These are phyloP conservation scores for Obba rivulosa DNA, from an alignment of 768 basidiomycete species.

Conservation along the genomic window DNA sequence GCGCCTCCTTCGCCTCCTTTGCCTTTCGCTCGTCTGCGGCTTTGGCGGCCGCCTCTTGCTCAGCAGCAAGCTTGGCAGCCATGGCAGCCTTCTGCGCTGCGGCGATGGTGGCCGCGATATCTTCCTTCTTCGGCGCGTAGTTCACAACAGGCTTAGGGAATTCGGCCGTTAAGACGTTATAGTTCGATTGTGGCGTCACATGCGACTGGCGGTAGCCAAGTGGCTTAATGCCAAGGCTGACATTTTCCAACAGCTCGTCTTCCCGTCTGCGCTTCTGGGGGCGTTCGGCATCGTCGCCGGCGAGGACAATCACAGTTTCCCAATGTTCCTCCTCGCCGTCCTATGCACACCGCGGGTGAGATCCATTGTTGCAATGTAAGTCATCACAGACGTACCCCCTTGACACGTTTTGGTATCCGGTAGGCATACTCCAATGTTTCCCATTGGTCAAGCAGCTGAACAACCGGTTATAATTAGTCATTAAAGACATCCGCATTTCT, in stretches of 20 bases:
- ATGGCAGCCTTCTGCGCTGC: slow-evolving; percentile 14
- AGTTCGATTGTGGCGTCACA: not conserved
- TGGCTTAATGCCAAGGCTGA: slow-evolving; percentile 19
- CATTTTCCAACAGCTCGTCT: slow-evolving; percentile 13
- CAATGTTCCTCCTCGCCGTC: slow-evolving; percentile 19
- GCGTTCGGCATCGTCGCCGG: slow-evolving; percentile 7
- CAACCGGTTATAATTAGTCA: not conserved
- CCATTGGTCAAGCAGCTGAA: slow-evolving; percentile 79
- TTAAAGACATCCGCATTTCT: not conserved
- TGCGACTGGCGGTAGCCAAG: slow-evolving; percentile 11
- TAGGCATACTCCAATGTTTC: slow-evolving; percentile 68
- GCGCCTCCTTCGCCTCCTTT: slow-evolving; percentile 22
- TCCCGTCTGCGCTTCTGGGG: slow-evolving; percentile 13
- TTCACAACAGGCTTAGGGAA: not conserved
- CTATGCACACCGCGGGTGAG: no score
- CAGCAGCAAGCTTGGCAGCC: slow-evolving; percentile 14
- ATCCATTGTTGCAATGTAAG: no score
- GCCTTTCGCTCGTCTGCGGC: slow-evolving; percentile 17
- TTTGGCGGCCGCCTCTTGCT: slow-evolving; percentile 20
- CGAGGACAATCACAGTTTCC: slow-evolving; percentile 2
- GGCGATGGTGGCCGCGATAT: slow-evolving; percentile 37
- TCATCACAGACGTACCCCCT: slow-evolving; percentile 27
- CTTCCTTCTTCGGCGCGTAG: slow-evolving; percentile 12
- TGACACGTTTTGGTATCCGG: slow-evolving; percentile 76
- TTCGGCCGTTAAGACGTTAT: not conserved